Evolutionary conservation across 176 grass and related monocot species (phyloP), one percentile per base, ranked within the genome.

Genomic region (Triticum urartu): DNA sequence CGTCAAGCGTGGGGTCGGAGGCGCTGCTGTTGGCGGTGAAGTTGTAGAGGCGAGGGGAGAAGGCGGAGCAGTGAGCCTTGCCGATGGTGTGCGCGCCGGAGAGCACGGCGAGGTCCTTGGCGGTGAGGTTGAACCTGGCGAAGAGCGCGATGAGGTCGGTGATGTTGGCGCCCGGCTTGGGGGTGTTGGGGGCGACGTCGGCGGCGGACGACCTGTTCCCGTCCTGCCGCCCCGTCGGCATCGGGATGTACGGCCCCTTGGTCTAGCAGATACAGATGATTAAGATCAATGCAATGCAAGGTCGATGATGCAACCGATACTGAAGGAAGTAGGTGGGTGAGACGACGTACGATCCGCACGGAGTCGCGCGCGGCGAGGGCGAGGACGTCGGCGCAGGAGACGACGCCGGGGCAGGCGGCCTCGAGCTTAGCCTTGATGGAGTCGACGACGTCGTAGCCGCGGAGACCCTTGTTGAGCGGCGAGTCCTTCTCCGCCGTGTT

Each of bases 401-500:
- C 73, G 73, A 77, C 2, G 73, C 73, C 73, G 73, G 73, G 73
- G 73, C 73, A 77, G 15, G 73, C 47, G 4, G 1, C 28, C 13
- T 97, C 94, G 71, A 97, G 83, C 75, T 85, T 91, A 11, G 86
- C 90, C 88, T 95, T 95, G 75, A 92, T 69, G 21, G 77, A 70
- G 59, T 94, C 94, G 48, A 97, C 79, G 17, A 84, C 88, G 18
- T 86, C 81, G 86, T 87, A 94, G 1, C 92, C 94, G 0, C 75
- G 33, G 48, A 94, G 82, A 22, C 82, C 92, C n/a, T 42, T 68
- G 89, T 94, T 97, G 3, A 92, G 89, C 71, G 76, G 69, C 65
- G 94, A 52, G 64, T 87, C 85, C 87, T 92, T 97, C 92, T 97
- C 94, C 26, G 92, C 94, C 9, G 68, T 77, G 83, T 89, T 90